Conservation (phyloP, 495 filamentous ascomycete species). For the Talaromyces thailandensis region DNA sequence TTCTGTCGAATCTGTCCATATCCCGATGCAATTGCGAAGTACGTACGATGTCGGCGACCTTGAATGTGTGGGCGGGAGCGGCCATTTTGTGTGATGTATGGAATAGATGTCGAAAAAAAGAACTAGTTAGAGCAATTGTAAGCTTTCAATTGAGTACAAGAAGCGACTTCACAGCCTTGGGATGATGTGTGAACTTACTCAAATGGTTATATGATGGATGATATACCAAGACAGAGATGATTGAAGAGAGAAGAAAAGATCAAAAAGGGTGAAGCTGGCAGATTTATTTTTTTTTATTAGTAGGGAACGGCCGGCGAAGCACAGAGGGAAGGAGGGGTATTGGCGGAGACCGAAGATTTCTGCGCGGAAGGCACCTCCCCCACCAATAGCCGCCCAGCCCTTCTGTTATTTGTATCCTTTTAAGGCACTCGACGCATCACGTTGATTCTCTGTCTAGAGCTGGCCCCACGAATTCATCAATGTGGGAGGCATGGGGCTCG, state of each 20-base stretch:
- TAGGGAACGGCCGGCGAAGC: neutral
- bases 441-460: neutral
- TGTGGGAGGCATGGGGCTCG: neutral
- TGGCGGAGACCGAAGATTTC: slow-evolving; percentile 5
- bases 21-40: neutral
- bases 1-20: neutral
- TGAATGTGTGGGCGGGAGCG: slow-evolving; percentile 87
- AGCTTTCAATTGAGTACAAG: neutral
- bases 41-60: slow-evolving; percentile 92
- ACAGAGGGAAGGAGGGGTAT: neutral
- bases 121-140: slow-evolving; percentile 3
- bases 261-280: neutral
- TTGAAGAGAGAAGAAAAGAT: slow-evolving; percentile 1
- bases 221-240: neutral
- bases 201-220: neutral
- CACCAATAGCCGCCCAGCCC: neutral
- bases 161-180: neutral
- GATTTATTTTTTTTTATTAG: neutral
- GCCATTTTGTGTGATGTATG: slow-evolving; percentile 20
- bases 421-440: neutral
- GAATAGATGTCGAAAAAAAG: neutral
- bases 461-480: neutral
- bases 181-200: neutral
- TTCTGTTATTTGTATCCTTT: neutral
- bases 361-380: neutral